A percentile compares a stretch with the other conserved stretches of the same genome.
Evolutionary conservation across 139 green algal species (phyloP).

Genomic region (Chlorella vulgaris): DNA sequence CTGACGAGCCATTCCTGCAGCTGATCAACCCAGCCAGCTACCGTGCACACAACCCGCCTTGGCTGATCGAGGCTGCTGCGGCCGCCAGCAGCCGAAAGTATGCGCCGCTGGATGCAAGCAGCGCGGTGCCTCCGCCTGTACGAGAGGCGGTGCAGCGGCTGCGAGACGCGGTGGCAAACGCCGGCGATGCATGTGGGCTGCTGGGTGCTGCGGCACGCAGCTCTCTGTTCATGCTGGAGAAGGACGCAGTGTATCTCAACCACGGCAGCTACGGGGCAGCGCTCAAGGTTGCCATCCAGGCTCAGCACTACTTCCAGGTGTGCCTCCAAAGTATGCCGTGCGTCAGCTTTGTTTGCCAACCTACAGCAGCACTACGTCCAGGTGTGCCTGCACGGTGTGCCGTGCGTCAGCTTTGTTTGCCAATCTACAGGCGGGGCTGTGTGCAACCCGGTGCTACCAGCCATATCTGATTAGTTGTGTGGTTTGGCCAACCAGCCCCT

Average conservation of each 20-base stretch:
- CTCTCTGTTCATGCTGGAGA: slow-evolving; percentile 56
- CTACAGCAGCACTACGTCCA: neutral
- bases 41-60: slow-evolving; percentile 1
- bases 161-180: neutral
- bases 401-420: too few species aligned
- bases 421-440: too few species aligned
- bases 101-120: too few species aligned
- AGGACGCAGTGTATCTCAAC: slow-evolving; percentile 59
- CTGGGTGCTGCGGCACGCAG: slow-evolving; percentile 1
- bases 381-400: too few species aligned
- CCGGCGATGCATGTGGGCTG: neutral
- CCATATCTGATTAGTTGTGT: too few species aligned
- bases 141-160: neutral
- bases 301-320: slow-evolving; percentile 50
- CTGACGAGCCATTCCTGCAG: neutral
- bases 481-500: too few species aligned
- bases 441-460: neutral
- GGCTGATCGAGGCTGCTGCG: neutral
- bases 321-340: too few species aligned
- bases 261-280: slow-evolving; percentile 68
- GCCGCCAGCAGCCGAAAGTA: neutral
- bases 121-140: neutral
- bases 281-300: slow-evolving; percentile 49
- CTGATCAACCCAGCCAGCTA: slow-evolving; percentile 13
- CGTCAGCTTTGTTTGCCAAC: neutral